Percentiles rank a stretch among this genome's conserved stretches.
Conservation (phyloP, 441 rosid genomes). For the Aquilaria agallochum region DNA sequence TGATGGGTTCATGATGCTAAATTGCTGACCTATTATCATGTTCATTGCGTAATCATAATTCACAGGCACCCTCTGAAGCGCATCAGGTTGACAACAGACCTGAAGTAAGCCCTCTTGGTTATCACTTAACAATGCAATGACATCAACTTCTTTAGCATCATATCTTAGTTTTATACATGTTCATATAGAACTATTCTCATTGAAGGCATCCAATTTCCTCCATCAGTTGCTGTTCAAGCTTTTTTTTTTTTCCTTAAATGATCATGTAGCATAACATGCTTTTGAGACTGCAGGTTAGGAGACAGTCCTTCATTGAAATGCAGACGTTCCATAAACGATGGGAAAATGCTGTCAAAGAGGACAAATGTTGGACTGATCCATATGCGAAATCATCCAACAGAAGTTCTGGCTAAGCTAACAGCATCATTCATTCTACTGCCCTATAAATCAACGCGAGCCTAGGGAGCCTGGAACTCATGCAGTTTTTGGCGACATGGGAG, state of each 20-base stretch:
- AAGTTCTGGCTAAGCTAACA: constrained; percentile 15
- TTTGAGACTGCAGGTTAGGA: constrained; percentile 50
- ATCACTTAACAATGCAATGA: not conserved
- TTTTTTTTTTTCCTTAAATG: no score
- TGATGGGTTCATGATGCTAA: not conserved
- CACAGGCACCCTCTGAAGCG: constrained; percentile 35
- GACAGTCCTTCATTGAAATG: constrained; percentile 70
- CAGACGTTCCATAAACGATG: constrained; percentile 61
- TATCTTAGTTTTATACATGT: not conserved
- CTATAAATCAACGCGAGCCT: no score
- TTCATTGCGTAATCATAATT: no score
- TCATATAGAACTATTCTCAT: not conserved
- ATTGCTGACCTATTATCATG: constrained; percentile 4
- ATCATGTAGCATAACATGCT: not conserved
- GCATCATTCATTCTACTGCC: constrained; percentile 5
- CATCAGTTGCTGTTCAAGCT: no score
- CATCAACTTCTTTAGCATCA: not conserved
- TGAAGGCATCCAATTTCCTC: not conserved
- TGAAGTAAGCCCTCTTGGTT: constrained; percentile 33
- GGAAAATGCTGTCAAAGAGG: constrained; percentile 54
- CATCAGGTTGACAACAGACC: constrained; percentile 51
- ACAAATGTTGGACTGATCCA: constrained; percentile 86
- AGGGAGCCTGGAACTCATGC: no score
- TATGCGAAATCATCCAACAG: constrained; percentile 26
- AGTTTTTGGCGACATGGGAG: no score